phyloP scores from a whole-genome alignment of 1,284 basidiomycete genomes.

The Trichosporon sp. region DNA sequence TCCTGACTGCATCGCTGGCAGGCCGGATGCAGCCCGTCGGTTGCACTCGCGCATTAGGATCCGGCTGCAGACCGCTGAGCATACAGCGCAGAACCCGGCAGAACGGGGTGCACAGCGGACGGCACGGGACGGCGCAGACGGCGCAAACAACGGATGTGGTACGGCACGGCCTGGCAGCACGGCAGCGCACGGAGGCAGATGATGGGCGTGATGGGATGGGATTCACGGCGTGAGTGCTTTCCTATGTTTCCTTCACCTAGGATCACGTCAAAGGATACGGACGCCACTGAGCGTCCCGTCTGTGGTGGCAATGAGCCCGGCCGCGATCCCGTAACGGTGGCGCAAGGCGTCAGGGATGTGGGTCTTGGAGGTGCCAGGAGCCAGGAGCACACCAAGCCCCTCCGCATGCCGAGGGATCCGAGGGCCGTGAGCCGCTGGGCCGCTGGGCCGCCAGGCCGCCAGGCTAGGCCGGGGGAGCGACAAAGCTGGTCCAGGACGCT shows the following conservation, averaged over 20 bases:
- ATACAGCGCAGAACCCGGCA: neutral
- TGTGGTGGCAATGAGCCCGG: constrained; percentile 13
- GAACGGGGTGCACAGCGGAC: neutral
- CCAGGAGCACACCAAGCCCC: neutral
- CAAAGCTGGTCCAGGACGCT: neutral
- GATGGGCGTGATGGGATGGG: neutral
- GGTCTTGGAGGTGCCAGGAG: neutral
- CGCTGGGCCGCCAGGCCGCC: too few relatives aligned
- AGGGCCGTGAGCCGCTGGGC: neutral
- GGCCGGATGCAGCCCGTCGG: neutral
- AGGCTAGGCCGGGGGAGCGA: neutral
- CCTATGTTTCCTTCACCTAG: neutral
- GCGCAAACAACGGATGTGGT: neutral
- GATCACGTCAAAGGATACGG: neutral
- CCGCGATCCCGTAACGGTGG: constrained; percentile 15
- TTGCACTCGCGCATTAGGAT: neutral
- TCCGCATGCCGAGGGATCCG: neutral
- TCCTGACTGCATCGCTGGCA: neutral
- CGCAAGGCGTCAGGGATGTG: constrained; percentile 6
- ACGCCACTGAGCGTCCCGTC: constrained; percentile 6
- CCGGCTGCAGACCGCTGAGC: neutral
- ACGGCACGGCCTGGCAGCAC: neutral
- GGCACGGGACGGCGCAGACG: neutral
- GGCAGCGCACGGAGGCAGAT: neutral
- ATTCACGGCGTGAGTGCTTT: neutral